These are phyloP conservation scores for Corylus heterophylla DNA, from an alignment of 306 rosid species.

Conservation along the genomic window DNA sequence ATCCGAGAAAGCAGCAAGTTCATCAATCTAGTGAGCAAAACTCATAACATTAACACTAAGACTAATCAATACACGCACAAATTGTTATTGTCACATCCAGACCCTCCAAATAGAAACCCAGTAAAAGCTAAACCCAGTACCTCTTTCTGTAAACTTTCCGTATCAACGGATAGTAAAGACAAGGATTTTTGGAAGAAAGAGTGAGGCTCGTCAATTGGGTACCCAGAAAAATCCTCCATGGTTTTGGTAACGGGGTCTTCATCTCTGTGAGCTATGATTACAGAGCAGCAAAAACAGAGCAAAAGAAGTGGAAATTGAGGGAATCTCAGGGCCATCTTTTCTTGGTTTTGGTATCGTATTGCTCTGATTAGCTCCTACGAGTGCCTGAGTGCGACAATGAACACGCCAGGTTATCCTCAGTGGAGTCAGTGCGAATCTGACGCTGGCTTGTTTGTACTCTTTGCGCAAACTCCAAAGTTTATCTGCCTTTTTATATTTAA, in stretches of 20 bases:
- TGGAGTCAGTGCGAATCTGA: background rate
- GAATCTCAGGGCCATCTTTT: conserved; percentile 33
- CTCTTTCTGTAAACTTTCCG: conserved; percentile 72
- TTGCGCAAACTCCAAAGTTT: background rate
- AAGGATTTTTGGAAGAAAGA: conserved; percentile 28
- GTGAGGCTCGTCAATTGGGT: conserved; percentile 62
- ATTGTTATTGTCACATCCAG: background rate
- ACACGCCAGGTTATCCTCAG: background rate
- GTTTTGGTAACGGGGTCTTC: conserved; percentile 72
- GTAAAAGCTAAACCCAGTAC: conserved; percentile 27
- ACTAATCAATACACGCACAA: conserved; percentile 2
- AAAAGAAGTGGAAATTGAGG: conserved; percentile 22
- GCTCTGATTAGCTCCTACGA: background rate
- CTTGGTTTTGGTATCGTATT: background rate
- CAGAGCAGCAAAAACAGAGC: conserved; percentile 33
- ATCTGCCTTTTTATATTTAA: too few relatives aligned
- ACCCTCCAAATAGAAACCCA: background rate
- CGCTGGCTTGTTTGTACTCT: background rate
- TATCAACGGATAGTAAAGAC: conserved; percentile 61
- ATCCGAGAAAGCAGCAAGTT: conserved; percentile 78
- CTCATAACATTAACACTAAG: conserved; percentile 12
- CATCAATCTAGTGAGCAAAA: conserved; percentile 61
- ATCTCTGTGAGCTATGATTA: conserved; percentile 43
- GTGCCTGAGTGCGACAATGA: background rate
- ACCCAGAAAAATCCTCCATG: conserved; percentile 88